A percentile compares a stretch with the other conserved stretches of the same genome.
Conservation (phyloP, 345 rosid species). For the Brassica napus region DNA sequence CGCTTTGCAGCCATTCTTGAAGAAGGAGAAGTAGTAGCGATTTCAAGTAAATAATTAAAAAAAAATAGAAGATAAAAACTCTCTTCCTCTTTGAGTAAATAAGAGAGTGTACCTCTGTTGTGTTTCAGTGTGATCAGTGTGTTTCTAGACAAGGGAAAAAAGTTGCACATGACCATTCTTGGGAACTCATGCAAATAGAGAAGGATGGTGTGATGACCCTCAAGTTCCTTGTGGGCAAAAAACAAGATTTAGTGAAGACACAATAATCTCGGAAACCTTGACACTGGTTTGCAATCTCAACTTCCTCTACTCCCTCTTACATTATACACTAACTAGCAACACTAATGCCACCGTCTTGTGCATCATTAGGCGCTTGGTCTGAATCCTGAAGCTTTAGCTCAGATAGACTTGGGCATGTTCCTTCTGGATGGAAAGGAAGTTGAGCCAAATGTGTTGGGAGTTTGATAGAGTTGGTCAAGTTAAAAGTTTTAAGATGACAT, state of each 20-base stretch:
- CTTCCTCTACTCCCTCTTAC: neutral
- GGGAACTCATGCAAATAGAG: conserved; percentile 8
- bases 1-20: conserved; percentile 16
- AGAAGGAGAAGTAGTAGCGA: neutral
- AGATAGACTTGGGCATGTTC: conserved; percentile 51
- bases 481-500: no score
- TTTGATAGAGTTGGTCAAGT: no score
- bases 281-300: conserved; percentile 46
- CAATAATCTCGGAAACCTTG: conserved; percentile 37
- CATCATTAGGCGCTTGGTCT: conserved; percentile 66
- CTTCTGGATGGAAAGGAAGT: conserved; percentile 30
- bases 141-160: conserved; percentile 5
- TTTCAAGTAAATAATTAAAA: neutral
- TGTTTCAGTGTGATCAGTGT: neutral
- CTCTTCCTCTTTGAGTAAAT: neutral
- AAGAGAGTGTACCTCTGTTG: neutral
- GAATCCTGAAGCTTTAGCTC: conserved; percentile 62
- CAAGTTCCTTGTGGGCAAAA: conserved; percentile 15
- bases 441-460: neutral
- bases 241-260: conserved; percentile 22
- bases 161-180: conserved; percentile 11
- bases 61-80: neutral
- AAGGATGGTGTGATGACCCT: conserved; percentile 7
- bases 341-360: neutral
- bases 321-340: neutral